Conservation (phyloP, 345 rosid genomes). For the Microthlaspi erraticum region DNA sequence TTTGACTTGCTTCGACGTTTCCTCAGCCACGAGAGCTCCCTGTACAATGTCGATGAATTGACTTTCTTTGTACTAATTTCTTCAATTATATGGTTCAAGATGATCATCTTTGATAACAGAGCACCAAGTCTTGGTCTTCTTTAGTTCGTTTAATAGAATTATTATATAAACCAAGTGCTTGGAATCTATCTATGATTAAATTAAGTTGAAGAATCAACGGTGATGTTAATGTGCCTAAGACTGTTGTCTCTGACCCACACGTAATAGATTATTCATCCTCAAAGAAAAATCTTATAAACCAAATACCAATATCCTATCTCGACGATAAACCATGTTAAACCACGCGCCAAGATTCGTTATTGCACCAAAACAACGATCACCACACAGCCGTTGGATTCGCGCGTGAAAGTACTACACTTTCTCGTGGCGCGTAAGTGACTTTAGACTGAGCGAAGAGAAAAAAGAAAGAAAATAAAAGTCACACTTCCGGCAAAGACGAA, state of each 20-base stretch:
- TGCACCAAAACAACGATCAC: neutral
- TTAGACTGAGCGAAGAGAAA: neutral
- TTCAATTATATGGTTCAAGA: slow-evolving; percentile 3
- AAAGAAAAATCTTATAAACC: neutral
- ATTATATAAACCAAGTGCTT: neutral
- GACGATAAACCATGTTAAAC: neutral
- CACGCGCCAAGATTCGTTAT: slow-evolving; percentile 22
- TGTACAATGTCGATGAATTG: no score
- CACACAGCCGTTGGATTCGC: slow-evolving; percentile 14
- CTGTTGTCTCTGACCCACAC: slow-evolving; percentile 46
- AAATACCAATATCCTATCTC: neutral
- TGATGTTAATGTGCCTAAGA: neutral
- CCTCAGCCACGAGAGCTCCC: no score
- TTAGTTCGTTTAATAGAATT: neutral
- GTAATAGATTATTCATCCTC: slow-evolving; percentile 5
- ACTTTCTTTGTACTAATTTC: slow-evolving; percentile 2
- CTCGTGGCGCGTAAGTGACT: neutral
- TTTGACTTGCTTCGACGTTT: no score
- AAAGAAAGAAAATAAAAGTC: slow-evolving; percentile 25
- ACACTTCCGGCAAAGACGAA: neutral
- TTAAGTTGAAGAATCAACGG: neutral
- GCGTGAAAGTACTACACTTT: neutral
- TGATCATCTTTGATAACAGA: neutral
- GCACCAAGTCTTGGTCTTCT: neutral
- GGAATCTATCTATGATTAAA: neutral